Conservation (phyloP, 2,329 filamentous ascomycete species). For the Ramularia endophylla region DNA sequence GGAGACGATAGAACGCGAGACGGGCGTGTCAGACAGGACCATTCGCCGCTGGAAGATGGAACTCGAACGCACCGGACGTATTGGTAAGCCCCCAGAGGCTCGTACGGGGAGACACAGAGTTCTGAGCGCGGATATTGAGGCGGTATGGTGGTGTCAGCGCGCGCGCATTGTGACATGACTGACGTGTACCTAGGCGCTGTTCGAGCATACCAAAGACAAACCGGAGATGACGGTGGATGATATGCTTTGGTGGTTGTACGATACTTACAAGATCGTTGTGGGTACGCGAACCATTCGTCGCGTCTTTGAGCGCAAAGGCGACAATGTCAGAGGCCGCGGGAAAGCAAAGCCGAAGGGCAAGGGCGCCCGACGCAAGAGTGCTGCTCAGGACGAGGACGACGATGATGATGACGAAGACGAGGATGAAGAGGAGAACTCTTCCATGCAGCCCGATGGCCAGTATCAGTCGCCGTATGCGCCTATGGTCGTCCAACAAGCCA, state of each 20-base stretch:
- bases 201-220: slow-evolving; percentile 31
- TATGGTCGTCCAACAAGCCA: slow-evolving; percentile 20
- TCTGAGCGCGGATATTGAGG: slow-evolving; percentile 31
- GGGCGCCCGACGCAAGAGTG: slow-evolving; percentile 15
- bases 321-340: slow-evolving; percentile 19
- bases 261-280: slow-evolving; percentile 32
- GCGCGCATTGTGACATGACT: neutral
- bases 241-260: slow-evolving; percentile 36
- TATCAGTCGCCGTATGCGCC: slow-evolving; percentile 33
- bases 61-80: slow-evolving; percentile 32
- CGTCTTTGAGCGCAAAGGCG: slow-evolving; percentile 33
- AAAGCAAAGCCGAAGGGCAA: slow-evolving; percentile 11
- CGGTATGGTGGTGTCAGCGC: slow-evolving; percentile 14
- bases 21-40: slow-evolving; percentile 31
- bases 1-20: slow-evolving; percentile 32
- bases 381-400: slow-evolving; percentile 15
- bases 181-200: slow-evolving; percentile 23
- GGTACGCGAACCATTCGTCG: slow-evolving; percentile 33
- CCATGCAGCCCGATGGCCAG: slow-evolving; percentile 10
- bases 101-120: slow-evolving; percentile 32
- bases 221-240: slow-evolving; percentile 33
- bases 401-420: slow-evolving; percentile 19
- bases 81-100: slow-evolving; percentile 33
- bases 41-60: slow-evolving; percentile 33
- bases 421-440: slow-evolving; percentile 7